phyloP scores from a whole-genome alignment of 768 basidiomycete genomes.

The Candolleomyces efflorescens region DNA sequence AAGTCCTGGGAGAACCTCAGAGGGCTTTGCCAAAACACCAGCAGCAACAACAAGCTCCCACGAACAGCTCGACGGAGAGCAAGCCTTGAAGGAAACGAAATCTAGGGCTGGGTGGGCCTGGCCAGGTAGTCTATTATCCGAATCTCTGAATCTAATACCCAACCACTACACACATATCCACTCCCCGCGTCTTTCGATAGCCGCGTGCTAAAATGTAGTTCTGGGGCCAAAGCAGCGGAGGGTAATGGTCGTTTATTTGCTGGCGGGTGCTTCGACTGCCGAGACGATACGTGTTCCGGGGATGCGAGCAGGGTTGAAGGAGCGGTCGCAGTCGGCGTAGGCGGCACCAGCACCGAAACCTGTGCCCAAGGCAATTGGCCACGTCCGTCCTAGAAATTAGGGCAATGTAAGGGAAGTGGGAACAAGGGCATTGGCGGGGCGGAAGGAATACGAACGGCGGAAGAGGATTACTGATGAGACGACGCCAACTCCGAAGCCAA shows the following conservation, averaged over 20 bases:
- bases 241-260: slow-evolving; percentile 14
- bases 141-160: too few species aligned
- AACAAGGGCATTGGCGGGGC: neutral
- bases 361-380: slow-evolving; percentile 83
- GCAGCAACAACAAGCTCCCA: neutral
- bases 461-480: slow-evolving; percentile 88
- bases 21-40: slow-evolving; percentile 9
- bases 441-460: slow-evolving; percentile 60
- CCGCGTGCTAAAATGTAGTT: too few species aligned
- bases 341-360: slow-evolving; percentile 87
- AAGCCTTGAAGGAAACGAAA: neutral
- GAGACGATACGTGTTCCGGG: slow-evolving; percentile 77
- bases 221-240: too few species aligned
- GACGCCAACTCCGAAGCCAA: slow-evolving; percentile 87
- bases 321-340: slow-evolving; percentile 89
- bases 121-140: too few species aligned
- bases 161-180: neutral
- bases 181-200: too few species aligned
- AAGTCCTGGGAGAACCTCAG: slow-evolving; percentile 38
- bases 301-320: slow-evolving; percentile 88
- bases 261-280: slow-evolving; percentile 24
- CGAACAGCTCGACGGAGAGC: neutral
- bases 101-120: slow-evolving; percentile 2
- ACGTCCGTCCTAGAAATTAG: slow-evolving; percentile 69
- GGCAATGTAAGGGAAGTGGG: neutral